Evolutionary conservation across 495 filamentous ascomycete genomes (phyloP).

Genomic region (Trichoderma orchidacearum): DNA sequence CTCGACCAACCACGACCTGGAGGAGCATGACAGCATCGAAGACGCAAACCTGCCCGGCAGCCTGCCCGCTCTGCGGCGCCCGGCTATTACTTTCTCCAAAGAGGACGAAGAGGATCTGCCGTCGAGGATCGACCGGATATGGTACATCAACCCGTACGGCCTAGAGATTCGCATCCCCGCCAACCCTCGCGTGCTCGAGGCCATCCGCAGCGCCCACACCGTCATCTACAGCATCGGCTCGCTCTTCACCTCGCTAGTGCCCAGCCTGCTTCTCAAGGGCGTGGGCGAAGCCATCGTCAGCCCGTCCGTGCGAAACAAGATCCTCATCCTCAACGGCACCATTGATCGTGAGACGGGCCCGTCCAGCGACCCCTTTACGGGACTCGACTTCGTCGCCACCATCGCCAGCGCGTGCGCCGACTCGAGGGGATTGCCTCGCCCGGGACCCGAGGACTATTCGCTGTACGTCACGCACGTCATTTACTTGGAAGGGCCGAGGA

Average conservation of each 20-base stretch:
- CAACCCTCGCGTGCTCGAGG: slow-evolving; percentile 64
- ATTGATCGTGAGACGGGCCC: slow-evolving; percentile 80
- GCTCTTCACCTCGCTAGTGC: slow-evolving; percentile 70
- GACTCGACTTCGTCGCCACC: slow-evolving; percentile 64
- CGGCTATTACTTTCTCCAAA: slow-evolving; percentile 72
- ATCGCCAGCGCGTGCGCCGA: slow-evolving; percentile 51
- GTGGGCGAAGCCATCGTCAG: slow-evolving; percentile 41
- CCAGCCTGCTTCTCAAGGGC: slow-evolving; percentile 52
- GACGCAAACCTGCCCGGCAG: slow-evolving; percentile 84
- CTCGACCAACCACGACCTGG: slow-evolving; percentile 7
- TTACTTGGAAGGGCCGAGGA: slow-evolving; percentile 59
- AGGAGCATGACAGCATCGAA: slow-evolving; percentile 46
- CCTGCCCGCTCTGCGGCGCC: slow-evolving; percentile 62
- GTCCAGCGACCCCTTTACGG: slow-evolving; percentile 42
- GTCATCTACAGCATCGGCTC: slow-evolving; percentile 86
- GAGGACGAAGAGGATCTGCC: slow-evolving; percentile 49
- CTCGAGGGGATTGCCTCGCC: slow-evolving; percentile 25
- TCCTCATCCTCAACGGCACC: slow-evolving; percentile 73
- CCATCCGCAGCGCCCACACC: slow-evolving; percentile 44
- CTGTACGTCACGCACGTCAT: slow-evolving; percentile 74
- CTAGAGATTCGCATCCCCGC: slow-evolving; percentile 70
- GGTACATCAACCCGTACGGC: slow-evolving; percentile 97
- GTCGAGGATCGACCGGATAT: slow-evolving; percentile 66
- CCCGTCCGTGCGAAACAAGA: slow-evolving; percentile 45
- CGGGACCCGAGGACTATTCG: slow-evolving; percentile 23